Conservation (phyloP, 1,139 yeast genomes). For the Barnettozyma hawaiiensis region DNA sequence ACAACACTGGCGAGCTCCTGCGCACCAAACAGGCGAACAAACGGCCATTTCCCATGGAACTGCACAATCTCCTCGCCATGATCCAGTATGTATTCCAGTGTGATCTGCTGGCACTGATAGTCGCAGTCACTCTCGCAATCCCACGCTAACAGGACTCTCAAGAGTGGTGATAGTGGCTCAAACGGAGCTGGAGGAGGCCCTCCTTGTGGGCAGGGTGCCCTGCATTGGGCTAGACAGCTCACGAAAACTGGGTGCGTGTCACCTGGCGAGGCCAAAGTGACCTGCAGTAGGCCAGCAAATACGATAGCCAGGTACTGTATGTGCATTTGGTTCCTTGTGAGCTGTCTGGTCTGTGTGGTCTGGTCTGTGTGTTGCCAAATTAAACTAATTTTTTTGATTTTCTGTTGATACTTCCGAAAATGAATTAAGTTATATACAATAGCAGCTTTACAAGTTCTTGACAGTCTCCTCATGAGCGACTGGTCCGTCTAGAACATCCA, state of each 20-base stretch:
- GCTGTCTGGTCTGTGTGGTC: too few relatives aligned
- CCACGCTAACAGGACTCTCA: conserved; percentile 63
- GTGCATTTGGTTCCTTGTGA: not conserved
- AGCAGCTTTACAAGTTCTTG: conserved; percentile 32
- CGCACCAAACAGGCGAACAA: conserved; percentile 61
- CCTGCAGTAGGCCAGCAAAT: conserved; percentile 1
- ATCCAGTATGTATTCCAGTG: conserved; percentile 45
- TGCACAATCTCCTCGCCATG: conserved; percentile 56
- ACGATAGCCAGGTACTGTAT: not conserved
- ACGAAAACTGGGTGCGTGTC: conserved; percentile 68
- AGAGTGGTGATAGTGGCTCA: conserved; percentile 24
- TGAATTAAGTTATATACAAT: too few relatives aligned
- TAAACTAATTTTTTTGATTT: too few relatives aligned
- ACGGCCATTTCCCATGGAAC: conserved; percentile 98
- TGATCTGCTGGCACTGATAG: conserved; percentile 77
- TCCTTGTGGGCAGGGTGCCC: conserved; percentile 31
- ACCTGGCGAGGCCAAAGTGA: conserved; percentile 56
- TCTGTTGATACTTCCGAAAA: too few relatives aligned
- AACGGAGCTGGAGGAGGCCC: conserved; percentile 26
- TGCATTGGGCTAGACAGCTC: conserved; percentile 61
- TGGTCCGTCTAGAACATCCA: conserved; percentile 53
- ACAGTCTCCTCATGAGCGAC: conserved; percentile 34
- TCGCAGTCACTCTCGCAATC: conserved; percentile 81
- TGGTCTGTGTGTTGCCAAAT: too few relatives aligned
- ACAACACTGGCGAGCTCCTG: conserved; percentile 83